Evolutionary conservation across 306 rosid genomes (phyloP), one percentile per base, ranked within the genome.

Genomic region (Morella rubra): DNA sequence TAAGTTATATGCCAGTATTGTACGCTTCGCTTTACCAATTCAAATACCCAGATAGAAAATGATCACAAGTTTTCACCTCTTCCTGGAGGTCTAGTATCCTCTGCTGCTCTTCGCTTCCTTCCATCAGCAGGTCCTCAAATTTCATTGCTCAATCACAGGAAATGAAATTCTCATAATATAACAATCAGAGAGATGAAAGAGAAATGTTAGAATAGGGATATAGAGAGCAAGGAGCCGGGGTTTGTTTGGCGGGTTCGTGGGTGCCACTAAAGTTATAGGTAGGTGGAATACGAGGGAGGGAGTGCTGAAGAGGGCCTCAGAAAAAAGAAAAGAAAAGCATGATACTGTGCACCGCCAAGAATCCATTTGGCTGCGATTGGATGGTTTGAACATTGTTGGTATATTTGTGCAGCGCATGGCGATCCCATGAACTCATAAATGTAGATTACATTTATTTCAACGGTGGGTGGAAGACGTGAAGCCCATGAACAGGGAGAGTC

Each of bases 121-220:
- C 84, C 88, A 84, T 83, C 52, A 90, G 96, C 69, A 92, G 80
- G 74, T 92, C 91, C 74, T 92, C 91, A 60, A 95, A 92, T 87
- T 95, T 95, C 98, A 95, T 92, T 45, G 50, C 82, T 49, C 13
- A 32, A 9, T 8, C 19, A 78, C 76, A 77, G 51, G 42, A 5
- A 76, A 24, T n/a, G 24, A 11, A 40, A 8, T 64, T 71, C 74
- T 45, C 27, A 11, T 42, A 5, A 2, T 18, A 64, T 45, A 45
- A 65, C 69, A 71, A 2, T 52, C 37, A 16, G 18, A 40, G 73
- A 52, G 11, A 24, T 41, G 13, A 49, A 9, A 49, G 0, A 49
- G 15, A 49, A 47, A 47, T 47, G 52, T 12, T 52, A 58, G 40
- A 27, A 27, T 27, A 27, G 32, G 32, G 32, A 27, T 27, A 27